Base-by-base conservation (phyloP, 129 eudicot genomes). In the Tagetes erecta region DNA sequence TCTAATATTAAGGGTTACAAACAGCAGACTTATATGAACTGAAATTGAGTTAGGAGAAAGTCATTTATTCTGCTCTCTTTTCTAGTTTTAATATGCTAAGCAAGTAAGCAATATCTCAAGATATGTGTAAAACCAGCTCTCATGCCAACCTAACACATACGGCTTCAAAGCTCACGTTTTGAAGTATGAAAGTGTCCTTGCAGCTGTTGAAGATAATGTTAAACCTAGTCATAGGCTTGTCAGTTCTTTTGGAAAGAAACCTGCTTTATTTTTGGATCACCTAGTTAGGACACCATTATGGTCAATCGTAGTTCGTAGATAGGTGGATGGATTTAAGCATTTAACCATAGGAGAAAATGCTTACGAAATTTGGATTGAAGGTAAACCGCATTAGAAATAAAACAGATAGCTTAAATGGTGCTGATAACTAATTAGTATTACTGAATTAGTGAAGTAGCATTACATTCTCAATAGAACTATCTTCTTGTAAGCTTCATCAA, bases 1-100 rank as follows among this genome's bases (percentile, higher is more conserved):
- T 27, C 44, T 71, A 27, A 55, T 71, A 53, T 37, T 4, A 52
- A 52, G 75, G 13, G 49, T 70, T 56, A 55, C 66, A 71, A 71
- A 53, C 64, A 40, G 65, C 31, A 2, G 27, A 39, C 76, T 71
- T 39, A n/a, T 11, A 2, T 59, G 44, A 57, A 31, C 55, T 3
- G 12, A 55, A 51, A 39, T 38, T 38, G 67, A 55, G 10, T 71
- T 55, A 37, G 47, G 65, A 41, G 6, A 14, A 39, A 71, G 12
- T 56, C 37, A 39, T 57, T 55, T 39, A 12, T 71, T 56, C 30
- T 30, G 38, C 39, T 41, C 14, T 42, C 65, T 71, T 71, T 55
- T 56, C 13, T 36, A 39, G 27, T 56, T 71, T 10, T 53, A 55
- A 20, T 53, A 55, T 55, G 76, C 40, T 71, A 20, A 9, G 39